Evolutionary conservation across 148 eudicot genomes (phyloP).

Genomic region (Rhododendron kiyosumense): DNA sequence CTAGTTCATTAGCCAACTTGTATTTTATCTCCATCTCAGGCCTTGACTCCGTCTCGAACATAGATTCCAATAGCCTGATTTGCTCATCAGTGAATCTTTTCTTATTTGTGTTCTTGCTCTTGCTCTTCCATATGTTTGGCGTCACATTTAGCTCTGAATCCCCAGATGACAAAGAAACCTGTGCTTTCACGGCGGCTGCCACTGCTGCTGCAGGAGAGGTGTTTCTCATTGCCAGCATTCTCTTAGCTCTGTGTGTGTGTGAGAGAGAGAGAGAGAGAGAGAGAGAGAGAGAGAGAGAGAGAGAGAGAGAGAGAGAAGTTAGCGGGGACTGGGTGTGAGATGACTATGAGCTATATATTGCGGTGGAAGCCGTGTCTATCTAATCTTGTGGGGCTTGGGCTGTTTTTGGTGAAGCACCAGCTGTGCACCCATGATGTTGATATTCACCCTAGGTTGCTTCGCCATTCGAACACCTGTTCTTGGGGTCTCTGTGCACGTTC

Average conservation of each 20-base stretch:
- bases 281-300: not conserved
- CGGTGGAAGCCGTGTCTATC: not conserved
- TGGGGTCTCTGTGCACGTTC: not conserved
- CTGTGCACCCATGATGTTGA: slow-evolving; percentile 1
- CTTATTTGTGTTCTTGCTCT: slow-evolving; percentile 16
- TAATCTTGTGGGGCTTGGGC: not conserved
- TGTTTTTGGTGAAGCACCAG: not conserved
- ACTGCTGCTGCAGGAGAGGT: not conserved
- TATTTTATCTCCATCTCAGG: slow-evolving; percentile 47
- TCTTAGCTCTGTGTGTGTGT: not conserved
- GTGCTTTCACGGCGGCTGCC: not conserved
- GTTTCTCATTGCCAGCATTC: not conserved
- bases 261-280: not conserved
- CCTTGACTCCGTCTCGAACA: slow-evolving; percentile 40
- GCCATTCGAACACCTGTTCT: not conserved
- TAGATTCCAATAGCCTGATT: slow-evolving; percentile 35
- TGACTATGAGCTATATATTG: not conserved
- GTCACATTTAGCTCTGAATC: not conserved
- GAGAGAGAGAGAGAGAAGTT: not conserved
- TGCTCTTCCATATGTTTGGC: slow-evolving; percentile 8
- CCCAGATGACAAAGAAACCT: not conserved
- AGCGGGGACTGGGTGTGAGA: not conserved
- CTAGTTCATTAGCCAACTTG: slow-evolving; percentile 44
- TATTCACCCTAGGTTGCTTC: not conserved
- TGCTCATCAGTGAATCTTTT: slow-evolving; percentile 41